Conservation (phyloP, 2,329 filamentous ascomycete species). For the Juglanconis oblonga region DNA sequence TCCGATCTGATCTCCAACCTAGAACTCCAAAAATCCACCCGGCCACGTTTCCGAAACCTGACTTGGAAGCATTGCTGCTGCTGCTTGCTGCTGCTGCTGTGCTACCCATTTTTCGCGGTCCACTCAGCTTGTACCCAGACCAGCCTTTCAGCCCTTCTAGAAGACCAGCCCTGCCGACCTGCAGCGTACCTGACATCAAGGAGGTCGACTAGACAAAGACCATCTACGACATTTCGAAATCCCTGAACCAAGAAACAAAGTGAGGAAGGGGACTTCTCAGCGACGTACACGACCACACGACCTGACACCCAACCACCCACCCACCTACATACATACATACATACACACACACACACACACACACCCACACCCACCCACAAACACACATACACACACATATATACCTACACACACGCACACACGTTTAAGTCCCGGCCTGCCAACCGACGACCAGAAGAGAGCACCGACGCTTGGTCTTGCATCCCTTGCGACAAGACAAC, state of each 20-base stretch:
- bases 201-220: conserved; percentile 12
- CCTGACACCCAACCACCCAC: not conserved
- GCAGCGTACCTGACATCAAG: conserved; percentile 20
- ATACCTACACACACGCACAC: no score
- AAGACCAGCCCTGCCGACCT: conserved; percentile 15
- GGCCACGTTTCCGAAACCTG: not conserved
- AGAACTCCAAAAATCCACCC: not conserved
- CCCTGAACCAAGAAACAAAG: not conserved
- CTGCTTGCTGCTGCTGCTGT: conserved; percentile 2
- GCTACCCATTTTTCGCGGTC: conserved; percentile 8
- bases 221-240: conserved; percentile 3
- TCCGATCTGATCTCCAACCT: conserved; percentile 1
- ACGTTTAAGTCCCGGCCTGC: no score
- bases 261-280: not conserved
- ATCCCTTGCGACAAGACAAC: conserved; percentile 15
- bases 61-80: not conserved
- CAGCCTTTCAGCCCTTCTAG: conserved; percentile 14
- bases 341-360: no score
- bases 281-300: conserved; percentile 1
- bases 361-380: no score
- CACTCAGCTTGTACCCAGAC: conserved; percentile 15
- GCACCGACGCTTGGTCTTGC: not conserved
- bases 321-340: no score
- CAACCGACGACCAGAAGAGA: not conserved
- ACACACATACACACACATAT: no score